Base-by-base conservation (phyloP, 306 rosid genomes). In the Myrica gale region DNA sequence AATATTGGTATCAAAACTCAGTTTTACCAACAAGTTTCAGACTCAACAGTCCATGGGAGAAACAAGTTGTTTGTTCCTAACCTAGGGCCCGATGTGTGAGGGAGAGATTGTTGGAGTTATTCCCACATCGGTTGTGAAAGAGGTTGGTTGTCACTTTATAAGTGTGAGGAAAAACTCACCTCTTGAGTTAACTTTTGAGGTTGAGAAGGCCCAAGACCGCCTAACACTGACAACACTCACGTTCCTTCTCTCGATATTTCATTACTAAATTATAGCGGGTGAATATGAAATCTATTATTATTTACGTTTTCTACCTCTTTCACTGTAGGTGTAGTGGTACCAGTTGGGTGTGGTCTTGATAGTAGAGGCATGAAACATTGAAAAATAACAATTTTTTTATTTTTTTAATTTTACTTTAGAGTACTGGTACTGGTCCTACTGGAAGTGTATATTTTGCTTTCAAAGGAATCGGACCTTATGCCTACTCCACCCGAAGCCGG, bases 391-490 rank as follows among this genome's bases (percentile, higher is more conserved):
- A 41, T 44, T 37, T 4, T 44, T 37, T 4, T 50, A 9, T 11
- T 41, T 26, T 0, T 63, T 41, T 39, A 51, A 60, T 68, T 75
- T 1, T 52, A 23, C 20, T 62, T 5, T 26, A 9, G 61, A 2
- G 37, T 32, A 26, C 32, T 26, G 37, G 37, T 32, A 32, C 3
- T 32, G 37, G 37, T 26, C 32, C 32, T 26, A 26, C 32, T 11
- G 50, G 46, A 72, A 63, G 51, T 16, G n/a, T 20, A 3, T 21
- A 32, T 69, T 48, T 61, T 71, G 47, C 44, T 56, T 57, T 57
- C 53, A 75, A 48, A 50, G 16, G 66, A 80, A 47, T 48, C 48
- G 50, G 69, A 76, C 69, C 52, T 52, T 7, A n/a, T 74, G 58
- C 79, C 79, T 39, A 74, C 53, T 45, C 54, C 51, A 75, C 61